These are phyloP conservation scores for Geranomyces variabilis DNA, from an alignment of 192 early-diverging fungal genomes.

Conservation along the genomic window DNA sequence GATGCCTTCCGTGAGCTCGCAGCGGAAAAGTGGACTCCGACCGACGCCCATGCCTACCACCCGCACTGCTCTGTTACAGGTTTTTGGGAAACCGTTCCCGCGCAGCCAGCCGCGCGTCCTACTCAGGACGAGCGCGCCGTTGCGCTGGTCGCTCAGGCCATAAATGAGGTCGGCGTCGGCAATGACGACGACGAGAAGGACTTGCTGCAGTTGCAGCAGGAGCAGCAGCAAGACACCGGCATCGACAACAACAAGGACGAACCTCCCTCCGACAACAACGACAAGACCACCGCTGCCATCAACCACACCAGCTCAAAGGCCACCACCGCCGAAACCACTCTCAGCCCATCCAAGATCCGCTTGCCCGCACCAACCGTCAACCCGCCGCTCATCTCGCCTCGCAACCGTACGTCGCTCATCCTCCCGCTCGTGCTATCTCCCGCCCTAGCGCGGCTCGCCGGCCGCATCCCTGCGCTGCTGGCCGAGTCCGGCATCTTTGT, in stretches of 20 bases:
- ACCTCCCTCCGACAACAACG: too few species aligned
- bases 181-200: not conserved
- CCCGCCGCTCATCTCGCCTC: slow-evolving; percentile 18
- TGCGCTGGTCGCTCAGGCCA: not conserved
- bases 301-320: too few species aligned
- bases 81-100: slow-evolving; percentile 16
- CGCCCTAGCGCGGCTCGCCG: not conserved
- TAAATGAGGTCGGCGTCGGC: not conserved
- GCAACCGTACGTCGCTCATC: slow-evolving; percentile 13
- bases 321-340: not conserved
- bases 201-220: too few species aligned
- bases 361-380: slow-evolving; percentile 10
- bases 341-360: too few species aligned
- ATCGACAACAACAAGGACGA: too few species aligned
- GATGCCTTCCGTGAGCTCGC: slow-evolving; percentile 5
- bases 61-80: slow-evolving; percentile 20
- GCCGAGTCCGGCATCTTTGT: slow-evolving; percentile 10
- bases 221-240: not conserved
- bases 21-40: slow-evolving; percentile 9
- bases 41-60: slow-evolving; percentile 33
- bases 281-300: too few species aligned
- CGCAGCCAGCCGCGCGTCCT: not conserved
- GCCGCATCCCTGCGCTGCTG: not conserved
- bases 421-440: slow-evolving; percentile 11
- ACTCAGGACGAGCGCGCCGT: not conserved